Conservation (phyloP, 768 basidiomycete species). For the Mrakia hoshinonis region DNA sequence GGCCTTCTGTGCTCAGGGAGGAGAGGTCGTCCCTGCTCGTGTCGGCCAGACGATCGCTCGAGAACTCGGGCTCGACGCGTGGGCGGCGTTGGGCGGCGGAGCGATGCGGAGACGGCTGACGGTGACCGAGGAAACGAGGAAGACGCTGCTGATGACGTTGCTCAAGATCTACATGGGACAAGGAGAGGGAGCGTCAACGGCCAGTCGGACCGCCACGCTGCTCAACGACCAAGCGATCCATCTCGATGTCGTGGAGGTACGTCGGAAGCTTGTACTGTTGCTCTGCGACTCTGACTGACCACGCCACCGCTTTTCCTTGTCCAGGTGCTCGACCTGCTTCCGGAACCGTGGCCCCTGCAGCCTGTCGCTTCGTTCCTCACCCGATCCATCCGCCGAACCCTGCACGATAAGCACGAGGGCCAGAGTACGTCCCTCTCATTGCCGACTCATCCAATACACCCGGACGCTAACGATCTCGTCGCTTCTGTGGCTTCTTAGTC, state of each 20-base stretch:
- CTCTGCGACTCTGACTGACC: neutral
- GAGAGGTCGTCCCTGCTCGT: constrained; percentile 60
- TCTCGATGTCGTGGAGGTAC: constrained; percentile 67
- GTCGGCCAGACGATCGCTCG: constrained; percentile 50
- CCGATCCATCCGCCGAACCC: constrained; percentile 64
- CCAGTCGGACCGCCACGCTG: constrained; percentile 57
- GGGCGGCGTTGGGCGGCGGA: constrained; percentile 47
- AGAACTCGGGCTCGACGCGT: constrained; percentile 49
- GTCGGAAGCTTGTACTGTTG: constrained; percentile 35
- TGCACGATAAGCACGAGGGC: constrained; percentile 48
- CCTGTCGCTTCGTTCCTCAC: constrained; percentile 66
- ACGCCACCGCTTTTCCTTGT: constrained; percentile 33
- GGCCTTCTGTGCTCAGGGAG: constrained; percentile 72
- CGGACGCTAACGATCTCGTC: too few species aligned
- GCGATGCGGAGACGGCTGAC: constrained; percentile 38
- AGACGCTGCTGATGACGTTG: constrained; percentile 57
- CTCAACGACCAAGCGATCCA: constrained; percentile 72
- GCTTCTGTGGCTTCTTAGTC: neutral
- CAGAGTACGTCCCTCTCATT: neutral
- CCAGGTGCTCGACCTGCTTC: constrained; percentile 56
- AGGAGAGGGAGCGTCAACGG: constrained; percentile 51
- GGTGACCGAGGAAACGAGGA: constrained; percentile 50
- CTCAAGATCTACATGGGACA: constrained; percentile 69
- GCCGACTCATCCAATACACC: too few species aligned
- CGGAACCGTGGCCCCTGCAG: constrained; percentile 65